These are phyloP conservation scores for Arctium lappa DNA, from an alignment of 129 eudicot genomes.

Conservation along the genomic window DNA sequence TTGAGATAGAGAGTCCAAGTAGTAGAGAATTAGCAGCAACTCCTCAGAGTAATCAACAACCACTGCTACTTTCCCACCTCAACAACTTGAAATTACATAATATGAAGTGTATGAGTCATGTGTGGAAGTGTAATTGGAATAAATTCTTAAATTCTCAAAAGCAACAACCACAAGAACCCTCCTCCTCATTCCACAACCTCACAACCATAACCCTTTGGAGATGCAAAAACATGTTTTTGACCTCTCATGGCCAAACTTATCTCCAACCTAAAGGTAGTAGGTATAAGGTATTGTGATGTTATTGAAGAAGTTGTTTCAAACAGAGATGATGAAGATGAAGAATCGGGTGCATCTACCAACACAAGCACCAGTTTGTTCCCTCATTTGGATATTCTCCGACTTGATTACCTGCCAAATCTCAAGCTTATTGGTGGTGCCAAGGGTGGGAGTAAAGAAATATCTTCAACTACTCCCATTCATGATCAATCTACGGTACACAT, in stretches of 20 bases:
- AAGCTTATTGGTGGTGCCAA: conserved; percentile 6
- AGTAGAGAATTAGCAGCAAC: no score
- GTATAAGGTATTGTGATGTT: background rate
- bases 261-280: background rate
- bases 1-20: no score
- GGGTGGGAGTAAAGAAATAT: background rate
- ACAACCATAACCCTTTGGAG: background rate
- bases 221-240: background rate
- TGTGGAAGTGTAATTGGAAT: conserved; percentile 9
- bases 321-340: conserved; percentile 1
- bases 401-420: background rate
- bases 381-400: background rate
- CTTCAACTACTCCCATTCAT: background rate
- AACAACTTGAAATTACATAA: background rate
- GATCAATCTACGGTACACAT: background rate
- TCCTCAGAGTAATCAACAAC: background rate
- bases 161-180: background rate
- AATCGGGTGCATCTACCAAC: background rate
- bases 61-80: background rate
- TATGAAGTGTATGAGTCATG: background rate
- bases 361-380: background rate
- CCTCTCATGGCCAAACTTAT: background rate
- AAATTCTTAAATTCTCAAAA: background rate
- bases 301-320: conserved; percentile 11
- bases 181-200: background rate